Conservation (phyloP, 1,284 basidiomycete species). For the Vanrija pseudolonga region DNA sequence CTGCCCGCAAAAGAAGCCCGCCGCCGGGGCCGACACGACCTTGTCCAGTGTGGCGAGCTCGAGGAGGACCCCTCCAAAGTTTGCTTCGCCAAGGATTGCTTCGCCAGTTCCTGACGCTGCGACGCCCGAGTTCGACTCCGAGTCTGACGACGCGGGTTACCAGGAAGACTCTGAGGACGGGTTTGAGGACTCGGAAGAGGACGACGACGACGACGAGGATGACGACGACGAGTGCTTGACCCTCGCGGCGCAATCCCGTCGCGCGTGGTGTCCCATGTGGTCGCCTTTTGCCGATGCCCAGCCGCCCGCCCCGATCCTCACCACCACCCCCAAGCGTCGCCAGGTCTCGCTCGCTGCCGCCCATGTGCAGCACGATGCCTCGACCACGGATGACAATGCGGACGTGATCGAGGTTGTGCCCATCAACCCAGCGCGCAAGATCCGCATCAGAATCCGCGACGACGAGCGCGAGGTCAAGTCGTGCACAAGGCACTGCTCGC, state of each 20-base stretch:
- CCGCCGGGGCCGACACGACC: too few relatives aligned
- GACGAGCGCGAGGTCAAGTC: slow-evolving; percentile 3
- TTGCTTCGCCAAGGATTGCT: too few relatives aligned
- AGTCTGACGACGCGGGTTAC: slow-evolving; percentile 14
- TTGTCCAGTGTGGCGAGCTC: neutral
- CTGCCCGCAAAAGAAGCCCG: too few relatives aligned
- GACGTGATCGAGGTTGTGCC: neutral
- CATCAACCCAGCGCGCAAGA: neutral
- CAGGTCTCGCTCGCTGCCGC: neutral
- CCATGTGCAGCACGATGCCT: neutral
- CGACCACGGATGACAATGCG: slow-evolving; percentile 10
- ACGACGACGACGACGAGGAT: neutral
- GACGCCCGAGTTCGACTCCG: slow-evolving; percentile 6
- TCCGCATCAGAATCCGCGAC: slow-evolving; percentile 14
- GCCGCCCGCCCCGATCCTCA: slow-evolving; percentile 9
- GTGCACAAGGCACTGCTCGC: slow-evolving; percentile 27
- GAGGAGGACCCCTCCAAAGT: slow-evolving; percentile 2
- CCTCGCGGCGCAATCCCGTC: too few relatives aligned
- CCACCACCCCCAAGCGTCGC: neutral
- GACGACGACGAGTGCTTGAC: too few relatives aligned
- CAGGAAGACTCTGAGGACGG: slow-evolving; percentile 23
- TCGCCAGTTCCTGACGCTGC: neutral
- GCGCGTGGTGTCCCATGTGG: too few relatives aligned
- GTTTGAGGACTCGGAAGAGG: slow-evolving; percentile 17
- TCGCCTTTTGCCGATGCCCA: too few relatives aligned